Percentiles rank a stretch among this genome's conserved stretches.
phyloP scores from a whole-genome alignment of 2,329 filamentous ascomycete genomes.

The Cladorrhinum sp. region DNA sequence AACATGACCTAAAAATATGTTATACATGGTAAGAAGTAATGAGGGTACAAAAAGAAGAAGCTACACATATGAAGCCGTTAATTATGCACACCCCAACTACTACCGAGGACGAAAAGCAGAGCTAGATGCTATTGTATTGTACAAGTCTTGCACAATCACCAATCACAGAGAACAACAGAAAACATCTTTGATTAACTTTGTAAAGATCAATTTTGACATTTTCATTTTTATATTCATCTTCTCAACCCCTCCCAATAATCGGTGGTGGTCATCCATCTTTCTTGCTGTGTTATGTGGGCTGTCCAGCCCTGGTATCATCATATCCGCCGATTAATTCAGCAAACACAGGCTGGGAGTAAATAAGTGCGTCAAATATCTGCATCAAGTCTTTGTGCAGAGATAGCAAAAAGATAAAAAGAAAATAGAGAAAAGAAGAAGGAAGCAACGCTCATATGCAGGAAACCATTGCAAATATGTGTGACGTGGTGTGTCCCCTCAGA shows the following conservation, averaged over 20 bases:
- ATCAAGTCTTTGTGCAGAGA: conserved; percentile 1
- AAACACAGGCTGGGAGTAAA: background rate
- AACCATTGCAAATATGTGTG: background rate
- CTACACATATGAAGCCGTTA: too few relatives aligned
- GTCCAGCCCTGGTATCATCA: background rate
- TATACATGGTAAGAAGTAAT: too few relatives aligned
- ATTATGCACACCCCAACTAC: too few relatives aligned
- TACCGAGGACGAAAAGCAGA: too few relatives aligned
- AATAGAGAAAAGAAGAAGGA: conserved; percentile 10
- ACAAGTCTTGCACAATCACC: too few relatives aligned
- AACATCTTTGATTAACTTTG: background rate
- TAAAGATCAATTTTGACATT: background rate
- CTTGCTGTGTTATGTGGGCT: background rate
- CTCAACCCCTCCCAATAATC: background rate
- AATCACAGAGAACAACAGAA: too few relatives aligned
- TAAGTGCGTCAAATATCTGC: background rate
- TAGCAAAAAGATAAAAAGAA: conserved; percentile 11
- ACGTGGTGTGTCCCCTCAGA: background rate
- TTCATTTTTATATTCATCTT: background rate
- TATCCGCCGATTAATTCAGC: conserved; percentile 1
- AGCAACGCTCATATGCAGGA: conserved; percentile 6
- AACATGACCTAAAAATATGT: too few relatives aligned
- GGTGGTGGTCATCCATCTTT: background rate
- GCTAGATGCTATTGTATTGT: too few relatives aligned
- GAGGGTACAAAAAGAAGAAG: too few relatives aligned